A percentile compares a stretch with the other conserved stretches of the same genome.
These are phyloP conservation scores for Tympanopsis confertula DNA, from an alignment of 2,329 filamentous ascomycete genomes.

Conservation along the genomic window DNA sequence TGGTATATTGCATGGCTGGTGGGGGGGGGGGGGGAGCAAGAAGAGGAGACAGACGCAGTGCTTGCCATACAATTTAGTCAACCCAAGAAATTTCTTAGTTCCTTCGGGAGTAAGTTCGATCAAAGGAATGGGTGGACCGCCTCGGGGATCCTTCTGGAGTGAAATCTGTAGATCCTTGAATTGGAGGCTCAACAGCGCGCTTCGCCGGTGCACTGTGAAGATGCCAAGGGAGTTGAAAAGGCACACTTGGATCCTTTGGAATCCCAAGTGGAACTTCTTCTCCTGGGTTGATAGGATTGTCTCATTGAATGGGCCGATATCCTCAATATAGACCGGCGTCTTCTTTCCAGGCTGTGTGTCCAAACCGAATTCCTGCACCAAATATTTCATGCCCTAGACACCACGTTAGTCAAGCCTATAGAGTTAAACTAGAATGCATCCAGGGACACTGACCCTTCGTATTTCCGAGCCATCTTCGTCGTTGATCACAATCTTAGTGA, in stretches of 20 bases:
- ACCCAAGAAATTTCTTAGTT: slow-evolving; percentile 6
- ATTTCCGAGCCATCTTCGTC: slow-evolving; percentile 1
- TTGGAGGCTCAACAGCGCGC: slow-evolving; percentile 6
- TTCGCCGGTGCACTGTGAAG: slow-evolving; percentile 6
- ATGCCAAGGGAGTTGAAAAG: slow-evolving; percentile 7
- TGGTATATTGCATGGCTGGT: neutral
- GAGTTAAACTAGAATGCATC: neutral
- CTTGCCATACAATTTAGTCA: slow-evolving; percentile 3
- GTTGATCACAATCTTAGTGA: neutral
- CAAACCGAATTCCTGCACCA: neutral
- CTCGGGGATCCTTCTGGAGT: slow-evolving; percentile 5
- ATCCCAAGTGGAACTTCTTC: slow-evolving; percentile 8
- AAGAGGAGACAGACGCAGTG: neutral
- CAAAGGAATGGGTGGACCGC: slow-evolving; percentile 6
- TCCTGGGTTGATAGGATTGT: slow-evolving; percentile 5
- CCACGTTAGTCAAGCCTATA: neutral
- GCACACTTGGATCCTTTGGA: slow-evolving; percentile 7
- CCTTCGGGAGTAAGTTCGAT: slow-evolving; percentile 5
- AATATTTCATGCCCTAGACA: neutral
- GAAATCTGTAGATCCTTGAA: slow-evolving; percentile 7
- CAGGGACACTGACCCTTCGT: neutral
- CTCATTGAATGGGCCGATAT: slow-evolving; percentile 1
- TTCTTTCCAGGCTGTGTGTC: neutral
- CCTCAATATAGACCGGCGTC: neutral
- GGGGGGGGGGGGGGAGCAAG: no score